Conservation (phyloP, 208 protist genomes). For the Wallacemonas collosoma region DNA sequence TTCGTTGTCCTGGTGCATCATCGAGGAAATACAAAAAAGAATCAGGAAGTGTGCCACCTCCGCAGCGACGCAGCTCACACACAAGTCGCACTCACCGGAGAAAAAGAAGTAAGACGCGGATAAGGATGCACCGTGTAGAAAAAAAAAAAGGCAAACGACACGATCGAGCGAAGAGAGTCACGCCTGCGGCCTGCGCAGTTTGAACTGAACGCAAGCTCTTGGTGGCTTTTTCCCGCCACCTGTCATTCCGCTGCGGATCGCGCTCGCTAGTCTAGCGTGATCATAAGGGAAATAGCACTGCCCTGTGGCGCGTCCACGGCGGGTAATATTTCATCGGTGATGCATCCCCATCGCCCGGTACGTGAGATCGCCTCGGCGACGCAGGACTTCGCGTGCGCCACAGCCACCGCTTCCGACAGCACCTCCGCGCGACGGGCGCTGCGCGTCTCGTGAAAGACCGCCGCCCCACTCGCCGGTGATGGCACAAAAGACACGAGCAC, state of each 20-base stretch:
- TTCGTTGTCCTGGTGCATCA: too few relatives aligned
- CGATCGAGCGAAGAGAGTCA: too few relatives aligned
- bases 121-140: too few relatives aligned
- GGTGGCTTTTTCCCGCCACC: background rate
- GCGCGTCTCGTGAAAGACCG: constrained; percentile 37
- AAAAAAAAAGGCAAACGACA: too few relatives aligned
- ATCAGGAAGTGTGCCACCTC: too few relatives aligned
- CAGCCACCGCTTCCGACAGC: constrained; percentile 32
- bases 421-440: constrained; percentile 47
- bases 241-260: background rate
- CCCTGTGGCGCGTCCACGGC: constrained; percentile 61
- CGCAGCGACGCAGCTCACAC: too few relatives aligned
- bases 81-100: too few relatives aligned
- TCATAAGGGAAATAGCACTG: constrained; percentile 56
- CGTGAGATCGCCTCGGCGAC: constrained; percentile 61
- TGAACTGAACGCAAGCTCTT: too few relatives aligned
- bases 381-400: constrained; percentile 43
- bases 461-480: constrained; percentile 37
- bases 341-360: constrained; percentile 55
- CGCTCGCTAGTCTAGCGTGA: constrained; percentile 40
- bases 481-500: constrained; percentile 62
- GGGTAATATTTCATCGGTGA: constrained; percentile 75
- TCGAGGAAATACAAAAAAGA: too few relatives aligned
- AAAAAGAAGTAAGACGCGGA: too few relatives aligned
- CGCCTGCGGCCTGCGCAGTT: background rate